Evolutionary conservation across 2,329 filamentous ascomycete genomes (phyloP), one percentile per base, ranked within the genome.

Genomic region (Xylariaceae sp.): DNA sequence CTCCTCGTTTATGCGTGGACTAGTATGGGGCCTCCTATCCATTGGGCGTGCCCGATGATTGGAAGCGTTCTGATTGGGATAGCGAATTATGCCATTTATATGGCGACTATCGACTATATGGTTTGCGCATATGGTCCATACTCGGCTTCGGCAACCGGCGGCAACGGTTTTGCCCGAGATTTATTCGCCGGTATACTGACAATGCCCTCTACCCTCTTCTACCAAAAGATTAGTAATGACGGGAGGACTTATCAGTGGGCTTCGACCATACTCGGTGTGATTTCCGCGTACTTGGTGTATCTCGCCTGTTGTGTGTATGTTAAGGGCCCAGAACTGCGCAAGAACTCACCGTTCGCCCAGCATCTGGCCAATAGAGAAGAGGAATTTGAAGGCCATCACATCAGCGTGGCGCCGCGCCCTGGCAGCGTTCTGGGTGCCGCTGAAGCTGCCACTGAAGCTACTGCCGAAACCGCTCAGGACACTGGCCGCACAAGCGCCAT

Each of bases 81-180:
- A 41, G 83, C 84, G 50, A 87, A 87, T 64, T 80, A 78, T 60
- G 69, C 73, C 32, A 85, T 85, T 55, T 85, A 86, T 70, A 84
- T 85, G 77, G 81, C 83, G 27, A 85, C 81, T 2, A 84, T 86
- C 59, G 83, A 86, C 63, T 86, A 86, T 66, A 84, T 85, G 78
- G 80, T 86, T 56, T 83, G 80, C 57, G 82, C 83, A 4, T 88
- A 87, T 62, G 84, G 83, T 0, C 79, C 79, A 0, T 86, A 85
- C 68, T 81, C 83, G 2, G 83, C 84, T 8, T 85, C 81, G 1
- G 84, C 84, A 0, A 86, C 83, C 0, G 84, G 84, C 46, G 84
- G 84, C 19, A 87, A 87, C 62, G 84, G 82, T 19, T 85, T 83
- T 71, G 77, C 83, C 35, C 76, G 84, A 61, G 84, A 87, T 60